These are phyloP conservation scores for Solanum chmielewskii DNA, from an alignment of 257 asterid species.

Conservation along the genomic window DNA sequence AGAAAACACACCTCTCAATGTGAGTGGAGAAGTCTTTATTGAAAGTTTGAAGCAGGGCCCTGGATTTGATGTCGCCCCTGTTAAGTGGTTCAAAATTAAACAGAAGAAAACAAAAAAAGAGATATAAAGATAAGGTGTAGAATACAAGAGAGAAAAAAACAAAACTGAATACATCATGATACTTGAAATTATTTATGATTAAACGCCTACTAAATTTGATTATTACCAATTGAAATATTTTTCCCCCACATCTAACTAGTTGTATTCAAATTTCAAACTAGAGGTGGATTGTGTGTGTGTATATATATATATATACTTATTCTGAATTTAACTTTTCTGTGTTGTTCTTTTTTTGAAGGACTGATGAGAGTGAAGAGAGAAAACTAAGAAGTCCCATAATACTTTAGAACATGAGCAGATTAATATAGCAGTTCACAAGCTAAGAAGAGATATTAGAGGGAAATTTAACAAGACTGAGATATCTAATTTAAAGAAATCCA, in stretches of 20 bases:
- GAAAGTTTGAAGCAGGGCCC: constrained; percentile 3
- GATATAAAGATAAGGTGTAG: not conserved
- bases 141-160: not conserved
- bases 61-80: constrained; percentile 13
- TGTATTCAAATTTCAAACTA: not conserved
- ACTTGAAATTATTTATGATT: too few species aligned
- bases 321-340: not conserved
- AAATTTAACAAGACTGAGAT: too few species aligned
- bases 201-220: not conserved
- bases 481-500: too few species aligned
- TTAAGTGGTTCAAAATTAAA: not conserved
- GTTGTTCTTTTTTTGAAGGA: not conserved
- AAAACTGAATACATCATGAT: not conserved
- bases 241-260: not conserved
- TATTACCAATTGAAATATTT: not conserved
- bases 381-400: not conserved
- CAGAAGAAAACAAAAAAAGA: not conserved
- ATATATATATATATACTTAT: not conserved
- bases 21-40: constrained; percentile 19
- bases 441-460: too few species aligned
- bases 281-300: not conserved
- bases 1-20: constrained; percentile 13
- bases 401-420: too few species aligned
- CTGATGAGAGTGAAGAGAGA: not conserved
- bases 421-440: too few species aligned